Evolutionary conservation across 2,329 filamentous ascomycete species (phyloP), one percentile per base, ranked within the genome.

Genomic region (Beauveria sp.): DNA sequence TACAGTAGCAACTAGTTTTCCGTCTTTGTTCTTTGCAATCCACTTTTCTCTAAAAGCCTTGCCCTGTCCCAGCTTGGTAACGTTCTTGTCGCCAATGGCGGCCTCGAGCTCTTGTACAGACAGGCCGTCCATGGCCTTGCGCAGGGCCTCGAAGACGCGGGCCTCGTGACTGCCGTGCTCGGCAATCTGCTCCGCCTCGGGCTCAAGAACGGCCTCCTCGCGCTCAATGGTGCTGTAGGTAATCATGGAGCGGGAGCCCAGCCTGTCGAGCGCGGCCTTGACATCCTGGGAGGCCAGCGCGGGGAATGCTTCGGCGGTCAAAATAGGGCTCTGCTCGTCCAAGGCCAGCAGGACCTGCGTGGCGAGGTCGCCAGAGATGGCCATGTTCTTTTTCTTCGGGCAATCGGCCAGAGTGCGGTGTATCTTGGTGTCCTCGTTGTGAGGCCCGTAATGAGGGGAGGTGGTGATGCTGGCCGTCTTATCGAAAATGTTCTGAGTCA

Each of bases 11-110:
- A 83, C 75, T 58, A 85, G 73, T 70, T 79, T 80, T 65, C 82
- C 81, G 26, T 82, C 80, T 67, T 84, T 80, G 65, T 81, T 83
- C 75, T 85, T 87, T 14, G 75, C 72, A 65, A 89, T 88, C 86
- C 86, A 89, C 72, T 87, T 88, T 74, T 86, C 83, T 72, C 85
- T 96, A 80, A 98, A 96, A 40, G 93, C 93, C 78, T 95, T 96
- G 69, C 92, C 92, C 73, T 95, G 89, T n/a, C 95, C 95, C 63
- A 97, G 80, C 77, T 91, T 93, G 55, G 87, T 81, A 50, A 85
- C 87, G 53, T 79, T 86, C 74, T 90, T 90, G 74, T 89, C 86
- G 61, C 89, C 88, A 66, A 93, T 86, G 60, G 78, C 79, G 71
- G 78, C 79, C 75, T 88, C 83, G 61, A 93, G 78, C 66, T 93